A percentile compares a stretch with the other conserved stretches of the same genome.
phyloP scores from a whole-genome alignment of 1,284 basidiomycete genomes.

The Trametes polyzona region DNA sequence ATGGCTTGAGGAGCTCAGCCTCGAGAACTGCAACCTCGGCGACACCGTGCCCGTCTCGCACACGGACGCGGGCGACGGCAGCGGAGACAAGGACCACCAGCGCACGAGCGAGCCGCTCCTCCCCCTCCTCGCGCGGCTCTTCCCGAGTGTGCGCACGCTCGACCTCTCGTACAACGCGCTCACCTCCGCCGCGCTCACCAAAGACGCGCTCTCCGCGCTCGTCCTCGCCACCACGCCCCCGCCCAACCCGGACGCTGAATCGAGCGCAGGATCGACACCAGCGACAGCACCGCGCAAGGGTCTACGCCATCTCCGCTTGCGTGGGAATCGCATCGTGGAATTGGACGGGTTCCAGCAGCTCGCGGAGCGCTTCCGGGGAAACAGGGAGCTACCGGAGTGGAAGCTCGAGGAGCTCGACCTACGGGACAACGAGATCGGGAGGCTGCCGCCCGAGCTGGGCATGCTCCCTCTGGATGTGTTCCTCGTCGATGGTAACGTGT shows the following conservation, averaged over 20 bases:
- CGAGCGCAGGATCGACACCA: neutral
- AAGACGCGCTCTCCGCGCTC: slow-evolving; percentile 49
- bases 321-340: slow-evolving; percentile 65
- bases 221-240: slow-evolving; percentile 43
- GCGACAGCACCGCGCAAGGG: slow-evolving; percentile 44
- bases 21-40: slow-evolving; percentile 71
- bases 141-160: slow-evolving; percentile 67
- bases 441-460: slow-evolving; percentile 69
- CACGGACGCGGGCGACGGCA: slow-evolving; percentile 22
- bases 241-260: neutral
- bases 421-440: slow-evolving; percentile 75
- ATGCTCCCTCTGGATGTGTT: slow-evolving; percentile 76
- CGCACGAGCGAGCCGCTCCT: slow-evolving; percentile 57
- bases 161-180: slow-evolving; percentile 77
- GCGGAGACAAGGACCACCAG: slow-evolving; percentile 36
- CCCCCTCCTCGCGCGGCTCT: slow-evolving; percentile 59
- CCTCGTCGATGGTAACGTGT: slow-evolving; percentile 84
- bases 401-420: slow-evolving; percentile 79
- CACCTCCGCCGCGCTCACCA: slow-evolving; percentile 53
- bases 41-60: slow-evolving; percentile 55
- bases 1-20: slow-evolving; percentile 65
- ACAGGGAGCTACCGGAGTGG: slow-evolving; percentile 65
- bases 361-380: slow-evolving; percentile 64
- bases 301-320: slow-evolving; percentile 63
- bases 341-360: slow-evolving; percentile 65